Base-by-base conservation (phyloP, 2,329 filamentous ascomycete genomes). In the Zalaria sp. region DNA sequence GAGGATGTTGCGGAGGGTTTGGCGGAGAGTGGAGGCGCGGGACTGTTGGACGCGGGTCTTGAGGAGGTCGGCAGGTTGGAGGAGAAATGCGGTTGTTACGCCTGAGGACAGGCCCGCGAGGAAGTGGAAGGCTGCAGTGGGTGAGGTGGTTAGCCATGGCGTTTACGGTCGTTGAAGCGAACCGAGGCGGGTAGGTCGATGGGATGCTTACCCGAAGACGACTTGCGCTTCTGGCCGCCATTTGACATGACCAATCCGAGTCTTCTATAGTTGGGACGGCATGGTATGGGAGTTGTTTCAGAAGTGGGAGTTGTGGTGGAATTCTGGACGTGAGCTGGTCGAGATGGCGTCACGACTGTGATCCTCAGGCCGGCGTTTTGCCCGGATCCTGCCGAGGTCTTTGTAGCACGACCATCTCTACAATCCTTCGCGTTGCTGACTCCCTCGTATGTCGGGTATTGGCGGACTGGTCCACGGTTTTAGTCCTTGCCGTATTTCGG, bases 41-140 rank as follows among this genome's bases (percentile, higher is more conserved):
- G 84, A 85, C 62, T 96, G 91, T 59, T 98, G 91, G 34, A 96
- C 80, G 37, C 91, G 81, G 27, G 91, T 98, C 64, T 98, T 98
- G 58, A 98, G 78, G 3, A 98, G 79, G 64, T 98, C 91, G 55
- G 91, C 83, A 26, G 91, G 91, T 62, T 98, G 91, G 10, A 98
- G 75, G 42, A 96, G 78, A 45, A 93, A 79, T 42, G 91, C 88
- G 40, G 87, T 91, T 49, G 85, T 75, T 39, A 93, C 73, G 53
- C 91, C 91, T 5, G 88, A 95, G 55, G 77, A 77, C 43, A 96
- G 75, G 48, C 91, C 91, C 48, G 88, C 89, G 51, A 81, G 64
- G 61, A 96, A 93, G 66, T 96, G 91, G 60, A 85, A 87, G 50
- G 75, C 79, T 83, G 53, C 5, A 25, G 5, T 27, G 26, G 18